Conservation (phyloP, 1,284 basidiomycete genomes). For the Anthracocystis setariae region DNA sequence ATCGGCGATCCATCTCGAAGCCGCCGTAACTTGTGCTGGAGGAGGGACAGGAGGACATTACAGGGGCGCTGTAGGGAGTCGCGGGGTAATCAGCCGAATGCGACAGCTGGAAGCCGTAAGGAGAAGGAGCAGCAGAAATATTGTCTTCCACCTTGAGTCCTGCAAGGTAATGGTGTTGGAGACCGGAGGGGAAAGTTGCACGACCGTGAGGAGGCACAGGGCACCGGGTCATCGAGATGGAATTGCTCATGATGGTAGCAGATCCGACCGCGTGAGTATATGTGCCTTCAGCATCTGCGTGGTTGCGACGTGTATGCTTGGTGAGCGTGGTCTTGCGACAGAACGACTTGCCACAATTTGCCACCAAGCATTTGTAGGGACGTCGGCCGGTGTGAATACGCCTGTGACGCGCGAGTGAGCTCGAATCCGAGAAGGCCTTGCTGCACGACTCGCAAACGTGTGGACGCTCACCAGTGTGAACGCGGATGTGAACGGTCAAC, state of each 20-base stretch:
- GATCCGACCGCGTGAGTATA: slow-evolving; percentile 24
- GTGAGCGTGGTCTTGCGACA: slow-evolving; percentile 70
- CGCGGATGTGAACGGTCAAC: slow-evolving; percentile 82
- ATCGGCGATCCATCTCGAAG: slow-evolving; percentile 22
- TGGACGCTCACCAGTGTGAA: slow-evolving; percentile 82
- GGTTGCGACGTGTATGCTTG: slow-evolving; percentile 69
- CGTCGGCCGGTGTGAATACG: slow-evolving; percentile 75
- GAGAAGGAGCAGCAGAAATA: not conserved
- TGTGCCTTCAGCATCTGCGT: slow-evolving; percentile 32
- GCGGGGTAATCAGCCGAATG: slow-evolving; percentile 17
- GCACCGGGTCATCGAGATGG: slow-evolving; percentile 30
- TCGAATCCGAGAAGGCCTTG: slow-evolving; percentile 70
- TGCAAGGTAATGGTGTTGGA: slow-evolving; percentile 34
- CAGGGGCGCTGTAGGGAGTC: slow-evolving; percentile 28
- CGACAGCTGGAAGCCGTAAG: slow-evolving; percentile 16
- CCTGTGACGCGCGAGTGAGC: slow-evolving; percentile 74
- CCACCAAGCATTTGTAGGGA: slow-evolving; percentile 66
- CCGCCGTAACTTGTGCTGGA: slow-evolving; percentile 22
- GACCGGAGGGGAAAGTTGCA: slow-evolving; percentile 36
- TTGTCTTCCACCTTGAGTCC: slow-evolving; percentile 26
- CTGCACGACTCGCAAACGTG: slow-evolving; percentile 78
- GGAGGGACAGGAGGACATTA: slow-evolving; percentile 36
- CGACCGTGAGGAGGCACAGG: slow-evolving; percentile 35
- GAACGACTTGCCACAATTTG: slow-evolving; percentile 60
- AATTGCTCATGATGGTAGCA: slow-evolving; percentile 44